Evolutionary conservation across 306 rosid genomes (phyloP).

Genomic region (Benincasa hispida): DNA sequence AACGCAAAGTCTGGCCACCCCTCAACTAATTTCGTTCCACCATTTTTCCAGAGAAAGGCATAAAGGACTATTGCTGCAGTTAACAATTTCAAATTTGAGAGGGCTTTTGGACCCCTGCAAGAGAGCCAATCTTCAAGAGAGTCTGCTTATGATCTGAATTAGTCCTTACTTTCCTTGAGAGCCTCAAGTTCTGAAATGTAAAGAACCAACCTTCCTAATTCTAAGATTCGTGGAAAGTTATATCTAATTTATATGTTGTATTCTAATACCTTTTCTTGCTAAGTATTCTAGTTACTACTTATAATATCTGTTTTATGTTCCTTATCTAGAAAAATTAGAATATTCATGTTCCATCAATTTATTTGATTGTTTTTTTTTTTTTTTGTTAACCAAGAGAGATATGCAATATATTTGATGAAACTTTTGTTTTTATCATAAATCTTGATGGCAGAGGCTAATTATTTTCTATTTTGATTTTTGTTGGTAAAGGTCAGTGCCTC

Average conservation of each 20-base stretch:
- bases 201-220: neutral
- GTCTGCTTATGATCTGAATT: neutral
- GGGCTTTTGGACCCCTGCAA: neutral
- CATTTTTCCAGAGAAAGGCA: neutral
- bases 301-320: neutral
- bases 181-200: neutral
- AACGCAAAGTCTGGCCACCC: neutral
- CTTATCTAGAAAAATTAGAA: neutral
- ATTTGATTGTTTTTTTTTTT: neutral
- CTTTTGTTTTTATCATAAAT: neutral
- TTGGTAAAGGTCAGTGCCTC: conserved; percentile 88
- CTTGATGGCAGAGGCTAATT: conserved; percentile 17
- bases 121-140: neutral
- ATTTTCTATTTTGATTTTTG: conserved; percentile 17
- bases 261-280: neutral
- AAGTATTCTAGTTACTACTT: neutral
- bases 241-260: neutral
- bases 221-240: neutral
- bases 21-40: neutral
- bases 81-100: neutral
- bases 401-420: neutral
- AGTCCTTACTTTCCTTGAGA: neutral
- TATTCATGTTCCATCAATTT: neutral
- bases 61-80: neutral
- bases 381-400: neutral